Percentiles rank a stretch among this genome's conserved stretches.
Evolutionary conservation across 1,284 basidiomycete species (phyloP).

Genomic region (Gymnopus androsaceus): DNA sequence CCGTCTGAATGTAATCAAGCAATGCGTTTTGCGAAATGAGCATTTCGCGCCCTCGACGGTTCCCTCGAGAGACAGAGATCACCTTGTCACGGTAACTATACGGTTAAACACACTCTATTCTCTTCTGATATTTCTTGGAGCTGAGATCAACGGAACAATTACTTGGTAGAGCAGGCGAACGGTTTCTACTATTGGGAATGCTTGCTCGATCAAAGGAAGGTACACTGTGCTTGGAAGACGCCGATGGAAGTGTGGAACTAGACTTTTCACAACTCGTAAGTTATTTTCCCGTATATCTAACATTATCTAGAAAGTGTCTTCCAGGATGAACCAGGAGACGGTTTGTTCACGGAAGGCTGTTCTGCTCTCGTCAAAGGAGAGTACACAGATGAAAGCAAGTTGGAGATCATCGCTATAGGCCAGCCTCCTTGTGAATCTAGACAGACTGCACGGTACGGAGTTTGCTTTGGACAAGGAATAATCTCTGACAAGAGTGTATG

Average conservation of each 20-base stretch:
- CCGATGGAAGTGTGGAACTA: constrained; percentile 88
- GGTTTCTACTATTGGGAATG: constrained; percentile 95
- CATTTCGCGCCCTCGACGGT: constrained; percentile 94
- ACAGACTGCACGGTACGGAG: constrained; percentile 70
- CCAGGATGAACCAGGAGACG: constrained; percentile 91
- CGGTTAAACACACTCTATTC: constrained; percentile 5
- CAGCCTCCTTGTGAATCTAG: constrained; percentile 95
- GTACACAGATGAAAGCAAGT: constrained; percentile 88
- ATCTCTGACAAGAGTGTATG: constrained; percentile 38
- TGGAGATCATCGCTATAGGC: constrained; percentile 92
- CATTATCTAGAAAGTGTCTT: constrained; percentile 4
- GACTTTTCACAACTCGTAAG: constrained; percentile 87
- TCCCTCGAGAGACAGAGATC: constrained; percentile 81
- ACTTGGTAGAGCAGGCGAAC: constrained; percentile 85
- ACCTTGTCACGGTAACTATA: constrained; percentile 76
- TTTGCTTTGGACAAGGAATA: neutral
- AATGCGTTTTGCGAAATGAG: constrained; percentile 90
- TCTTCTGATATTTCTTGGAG: constrained; percentile 42
- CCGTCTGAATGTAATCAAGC: constrained; percentile 84
- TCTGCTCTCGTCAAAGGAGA: constrained; percentile 96
- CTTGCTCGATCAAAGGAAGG: constrained; percentile 89
- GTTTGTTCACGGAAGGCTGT: constrained; percentile 95
- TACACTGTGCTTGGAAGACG: constrained; percentile 88
- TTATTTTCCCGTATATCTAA: constrained; percentile 17
- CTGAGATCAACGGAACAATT: constrained; percentile 96